Base-by-base conservation (phyloP, 2,329 filamentous ascomycete species). In the Calonectria pseudoturangicola region DNA sequence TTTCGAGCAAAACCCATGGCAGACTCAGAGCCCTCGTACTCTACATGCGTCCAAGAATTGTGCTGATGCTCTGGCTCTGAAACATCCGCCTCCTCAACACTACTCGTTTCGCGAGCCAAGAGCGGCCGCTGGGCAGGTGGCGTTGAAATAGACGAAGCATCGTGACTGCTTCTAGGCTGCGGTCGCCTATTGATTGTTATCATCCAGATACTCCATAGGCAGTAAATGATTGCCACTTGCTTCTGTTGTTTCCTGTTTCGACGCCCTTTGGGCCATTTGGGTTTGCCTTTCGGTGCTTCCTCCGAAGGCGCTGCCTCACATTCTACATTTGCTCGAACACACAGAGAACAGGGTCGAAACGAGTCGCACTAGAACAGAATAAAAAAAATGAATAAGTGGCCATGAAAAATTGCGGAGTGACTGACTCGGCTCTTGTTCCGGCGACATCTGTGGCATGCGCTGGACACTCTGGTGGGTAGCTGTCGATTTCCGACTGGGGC, bases 381-480 rank as follows among this genome's bases (percentile, higher is more conserved):
- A 9, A 25, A 8, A 25, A 8, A 8, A 48, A 48, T 48, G n/a
- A 25, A 48, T 48, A 25, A 12, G n/a, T 48, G 7, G n/a, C 13
- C 12, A n/a, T 21, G 21, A 25, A 13, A 48, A 27, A 48, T 12
- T 9, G 18, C 9, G 21, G 10, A 10, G 18, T 13, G 45, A 48
- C 45, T 48, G 10, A 48, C n/a, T 25, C n/a, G 45, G 45, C 45
- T 48, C n/a, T 48, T 48, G 45, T 48, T 48, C 45, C 45, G 45
- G 25, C 45, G 45, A 21, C 45, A 48, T 13, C 45, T 48, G n/a
- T 21, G n/a, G 21, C 45, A 48, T 12, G 45, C 45, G n/a, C n/a
- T 48, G 45, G 45, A 48, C 10, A 48, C n/a, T 48, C 45, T 25
- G 0, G 45, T 48, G 10, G 45, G 45, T 4, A 48, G 18, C 45